Base-by-base conservation (phyloP, 164 flowering plant genomes). In the Liriodendron chinense region DNA sequence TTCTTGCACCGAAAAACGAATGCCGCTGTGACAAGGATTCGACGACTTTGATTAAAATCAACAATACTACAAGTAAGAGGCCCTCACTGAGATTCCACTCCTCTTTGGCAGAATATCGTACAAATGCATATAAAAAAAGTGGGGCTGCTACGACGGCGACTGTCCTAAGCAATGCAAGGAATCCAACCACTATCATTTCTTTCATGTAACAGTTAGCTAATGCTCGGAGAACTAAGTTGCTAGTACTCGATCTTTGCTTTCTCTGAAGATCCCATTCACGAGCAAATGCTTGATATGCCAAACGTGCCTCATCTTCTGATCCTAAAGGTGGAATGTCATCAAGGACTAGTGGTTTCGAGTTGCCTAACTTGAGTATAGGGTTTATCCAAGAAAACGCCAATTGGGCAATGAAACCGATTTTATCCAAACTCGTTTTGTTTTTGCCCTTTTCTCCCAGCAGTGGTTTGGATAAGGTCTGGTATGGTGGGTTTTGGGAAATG, bases 11-110 rank as follows among this genome's bases (percentile, higher is more conserved):
- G 68, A 93, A 93, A 74, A 61, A 87, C 84, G 85, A 89, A 74
- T 89, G 94, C 66, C 97, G 82, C 77, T 88, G 90, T 9, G 91
- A 80, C n/a, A 94, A 68, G 3, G 95, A 93, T 70, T 93, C 98
- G 0, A 86, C 80, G 24, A 88, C 61, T 82, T 92, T 93, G 71
- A 76, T 63, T 8, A 91, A 10, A 23, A 88, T 77, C 72, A 94
- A 81, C 74, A 75, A 82, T n/a, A 88, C 92, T 47, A 94, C 84
- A n/a, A 91, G 76, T 22, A 62, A 7, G 43, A 89, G 64, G 21
- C 97, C 97, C 10, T 81, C 23, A 16, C 28, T 14, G 14, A 81
- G 48, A 74, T 79, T 77, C 50, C 69, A 75, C 49, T 83, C 78
- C 14, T 75, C 80, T 0, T 65, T 14, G 64, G 79, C 84, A 1